Conservation (phyloP, 176 grass and related monocot species). For the Eremochloa ophiuroides region DNA sequence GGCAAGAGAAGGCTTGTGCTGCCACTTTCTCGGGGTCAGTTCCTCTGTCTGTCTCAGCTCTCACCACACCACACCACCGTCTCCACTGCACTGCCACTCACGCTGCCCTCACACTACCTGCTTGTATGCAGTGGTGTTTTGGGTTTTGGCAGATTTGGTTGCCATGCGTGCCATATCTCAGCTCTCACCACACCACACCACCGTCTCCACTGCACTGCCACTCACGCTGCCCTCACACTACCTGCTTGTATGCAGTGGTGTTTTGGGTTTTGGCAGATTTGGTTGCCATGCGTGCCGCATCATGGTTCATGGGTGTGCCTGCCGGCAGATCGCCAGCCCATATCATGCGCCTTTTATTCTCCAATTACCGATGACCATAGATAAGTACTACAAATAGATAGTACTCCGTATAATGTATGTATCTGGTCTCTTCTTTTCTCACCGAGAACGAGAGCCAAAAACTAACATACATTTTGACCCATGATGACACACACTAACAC, state of each 20-base stretch:
- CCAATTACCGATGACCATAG: not conserved
- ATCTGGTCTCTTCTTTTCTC: too few relatives aligned
- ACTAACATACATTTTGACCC: too few relatives aligned
- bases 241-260: not conserved
- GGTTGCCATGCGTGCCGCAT: not conserved
- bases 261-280: not conserved
- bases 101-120: not conserved
- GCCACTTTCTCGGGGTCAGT: not conserved
- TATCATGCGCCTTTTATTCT: slow-evolving; percentile 28
- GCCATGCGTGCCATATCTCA: too few relatives aligned
- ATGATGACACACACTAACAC: too few relatives aligned
- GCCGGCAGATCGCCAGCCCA: not conserved
- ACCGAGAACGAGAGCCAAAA: too few relatives aligned
- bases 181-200: too few relatives aligned
- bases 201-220: not conserved
- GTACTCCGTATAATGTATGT: too few relatives aligned
- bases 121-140: not conserved
- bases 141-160: not conserved
- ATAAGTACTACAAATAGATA: too few relatives aligned
- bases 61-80: not conserved
- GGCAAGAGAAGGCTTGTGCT: not conserved
- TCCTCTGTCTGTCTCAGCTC: not conserved
- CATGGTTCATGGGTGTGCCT: not conserved
- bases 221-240: not conserved
- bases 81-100: not conserved